A percentile compares a stretch with the other conserved stretches of the same genome.
Conservation (phyloP, 805 yeast species). For the Priceomyces castillae region DNA sequence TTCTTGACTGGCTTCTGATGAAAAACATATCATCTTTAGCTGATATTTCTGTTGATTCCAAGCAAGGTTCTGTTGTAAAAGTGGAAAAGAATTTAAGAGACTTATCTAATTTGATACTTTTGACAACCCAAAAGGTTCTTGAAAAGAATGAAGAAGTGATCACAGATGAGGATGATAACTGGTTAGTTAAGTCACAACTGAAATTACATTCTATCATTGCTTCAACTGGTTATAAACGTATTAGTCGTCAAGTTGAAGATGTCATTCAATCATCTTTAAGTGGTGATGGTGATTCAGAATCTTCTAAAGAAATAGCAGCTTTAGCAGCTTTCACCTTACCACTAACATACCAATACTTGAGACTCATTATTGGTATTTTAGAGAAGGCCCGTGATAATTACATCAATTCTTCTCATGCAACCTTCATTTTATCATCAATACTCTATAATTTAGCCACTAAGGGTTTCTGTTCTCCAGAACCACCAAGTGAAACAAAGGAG, state of each 20-base stretch:
- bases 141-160: slow-evolving; percentile 33
- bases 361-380: slow-evolving; percentile 45
- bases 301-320: slow-evolving; percentile 44
- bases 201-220: slow-evolving; percentile 42
- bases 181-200: slow-evolving; percentile 57
- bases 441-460: slow-evolving; percentile 63
- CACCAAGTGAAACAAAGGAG: slow-evolving; percentile 62
- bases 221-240: slow-evolving; percentile 36
- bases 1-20: slow-evolving; percentile 45
- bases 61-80: not conserved
- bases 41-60: not conserved
- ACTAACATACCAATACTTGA: slow-evolving; percentile 56
- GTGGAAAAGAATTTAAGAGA: slow-evolving; percentile 47
- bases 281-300: slow-evolving; percentile 34
- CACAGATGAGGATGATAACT: slow-evolving; percentile 53
- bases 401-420: slow-evolving; percentile 54
- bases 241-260: slow-evolving; percentile 32
- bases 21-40: not conserved
- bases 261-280: slow-evolving; percentile 33
- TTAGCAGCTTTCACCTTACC: slow-evolving; percentile 60
- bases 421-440: slow-evolving; percentile 54
- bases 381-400: slow-evolving; percentile 49
- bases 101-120: slow-evolving; percentile 56
- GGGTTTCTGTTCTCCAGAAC: slow-evolving; percentile 93
- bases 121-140: slow-evolving; percentile 62